Evolutionary conservation across 805 yeast species (phyloP), one percentile per base, ranked within the genome.

Genomic region (Phaffomyces thermotolerans): DNA sequence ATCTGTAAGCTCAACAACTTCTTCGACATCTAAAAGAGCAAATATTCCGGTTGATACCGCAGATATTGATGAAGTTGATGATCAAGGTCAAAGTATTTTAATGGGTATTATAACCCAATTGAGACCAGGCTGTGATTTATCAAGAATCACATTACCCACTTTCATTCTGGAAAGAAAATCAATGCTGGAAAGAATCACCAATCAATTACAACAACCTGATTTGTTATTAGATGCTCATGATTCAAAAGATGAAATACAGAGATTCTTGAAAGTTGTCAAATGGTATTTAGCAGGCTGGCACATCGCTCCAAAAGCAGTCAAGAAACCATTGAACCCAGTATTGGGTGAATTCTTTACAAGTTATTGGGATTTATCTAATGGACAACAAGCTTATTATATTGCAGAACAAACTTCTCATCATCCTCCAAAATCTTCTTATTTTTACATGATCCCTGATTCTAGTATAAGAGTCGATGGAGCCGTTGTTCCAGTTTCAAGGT

Each of bases 201-300:
- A 93, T 62, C 85, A 80, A 59, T 73, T 86, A 46, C 82, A 83
- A 57, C 88, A 80, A 51, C 97, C 97, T 0, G 78, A 80, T 32
- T 66, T 89, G 29, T 63, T 90, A 34, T 58, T 88, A 7, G 73
- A 75, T 22, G 97, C 97, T 0, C 83, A 83, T 50, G 56, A 57
- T 3, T 66, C 74, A 3, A 59, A 62, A 3, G 85, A 84, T 50
- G 79, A 81, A 2, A 55, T 82, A 20, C 71, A 77, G 44, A 74
- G 98, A 45, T 90, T 93, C 54, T 58, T 87, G 7, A 67, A 76
- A 36, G 81, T 91, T 8, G 81, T 84, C 20, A 78, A 79, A 57
- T 91, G 96, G 96, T 93, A 93, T 62, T 71, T 93, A 63, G 78
- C 96, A 4, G 88, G 95, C 39, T 93, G 98, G 98, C 97, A 93